A percentile compares a stretch with the other conserved stretches of the same genome.
Evolutionary conservation across 2,329 filamentous ascomycete species (phyloP).

Genomic region (Clarireedia homoeocarpa): DNA sequence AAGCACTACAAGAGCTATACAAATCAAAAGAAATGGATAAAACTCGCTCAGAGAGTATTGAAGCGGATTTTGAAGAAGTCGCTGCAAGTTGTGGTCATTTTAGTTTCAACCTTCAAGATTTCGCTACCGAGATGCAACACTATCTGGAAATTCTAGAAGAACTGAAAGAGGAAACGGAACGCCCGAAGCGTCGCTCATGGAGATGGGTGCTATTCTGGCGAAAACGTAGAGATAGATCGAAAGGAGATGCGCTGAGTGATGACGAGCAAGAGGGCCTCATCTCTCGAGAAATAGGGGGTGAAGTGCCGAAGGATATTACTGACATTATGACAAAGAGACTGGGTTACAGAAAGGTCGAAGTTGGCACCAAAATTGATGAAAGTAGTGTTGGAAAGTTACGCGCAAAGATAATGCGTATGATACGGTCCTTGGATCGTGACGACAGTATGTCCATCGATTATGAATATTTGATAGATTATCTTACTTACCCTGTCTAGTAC

Average conservation of each 20-base stretch:
- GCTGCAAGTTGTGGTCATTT: conserved; percentile 97
- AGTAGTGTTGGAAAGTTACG: conserved; percentile 13
- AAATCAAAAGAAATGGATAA: conserved; percentile 66
- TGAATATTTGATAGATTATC: conserved; percentile 15
- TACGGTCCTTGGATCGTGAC: conserved; percentile 52
- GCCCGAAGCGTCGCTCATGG: conserved; percentile 61
- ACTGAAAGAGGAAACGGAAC: conserved; percentile 62
- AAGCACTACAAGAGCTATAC: conserved; percentile 74
- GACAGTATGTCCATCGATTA: conserved; percentile 42
- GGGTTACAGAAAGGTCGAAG: conserved; percentile 16
- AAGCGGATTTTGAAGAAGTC: conserved; percentile 94
- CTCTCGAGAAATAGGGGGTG: conserved; percentile 4
- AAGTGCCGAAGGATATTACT: conserved; percentile 21
- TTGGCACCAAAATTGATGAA: conserved; percentile 9
- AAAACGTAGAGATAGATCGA: conserved; percentile 25
- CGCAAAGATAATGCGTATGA: conserved; percentile 44
- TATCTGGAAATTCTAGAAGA: conserved; percentile 83
- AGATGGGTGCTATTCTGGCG: conserved; percentile 79
- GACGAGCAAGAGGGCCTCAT: conserved; percentile 26
- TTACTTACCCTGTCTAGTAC: conserved; percentile 31
- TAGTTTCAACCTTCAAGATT: conserved; percentile 82
- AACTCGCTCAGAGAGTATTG: conserved; percentile 61
- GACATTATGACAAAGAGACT: conserved; percentile 8
- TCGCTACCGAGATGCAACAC: conserved; percentile 79
- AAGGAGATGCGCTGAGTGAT: conserved; percentile 9